Percentiles rank a stretch among this genome's conserved stretches.
These are phyloP conservation scores for Xylaria sp. DNA, from an alignment of 2,329 filamentous ascomycete species.

Conservation along the genomic window DNA sequence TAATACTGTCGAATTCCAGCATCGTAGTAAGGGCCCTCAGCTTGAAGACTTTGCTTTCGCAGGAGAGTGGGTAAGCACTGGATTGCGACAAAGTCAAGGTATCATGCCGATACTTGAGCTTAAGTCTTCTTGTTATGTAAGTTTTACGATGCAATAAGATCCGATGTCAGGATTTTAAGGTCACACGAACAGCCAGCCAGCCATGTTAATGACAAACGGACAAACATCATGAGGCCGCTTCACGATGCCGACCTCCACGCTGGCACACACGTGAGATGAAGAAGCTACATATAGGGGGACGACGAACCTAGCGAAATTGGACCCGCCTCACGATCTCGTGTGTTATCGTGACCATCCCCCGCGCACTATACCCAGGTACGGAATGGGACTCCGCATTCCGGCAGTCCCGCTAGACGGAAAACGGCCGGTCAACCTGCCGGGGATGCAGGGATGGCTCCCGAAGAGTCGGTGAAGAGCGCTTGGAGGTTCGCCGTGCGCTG, in stretches of 20 bases:
- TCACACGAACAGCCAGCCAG: slow-evolving; percentile 23
- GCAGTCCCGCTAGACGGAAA: slow-evolving; percentile 26
- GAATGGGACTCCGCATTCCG: slow-evolving; percentile 28
- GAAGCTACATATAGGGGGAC: not conserved
- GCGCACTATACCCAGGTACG: slow-evolving; percentile 15
- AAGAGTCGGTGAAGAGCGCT: slow-evolving; percentile 33
- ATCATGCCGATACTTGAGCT: not conserved
- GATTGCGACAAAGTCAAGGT: slow-evolving; percentile 2
- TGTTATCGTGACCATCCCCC: slow-evolving; percentile 18
- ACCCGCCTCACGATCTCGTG: slow-evolving; percentile 21
- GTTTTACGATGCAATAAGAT: slow-evolving; percentile 24
- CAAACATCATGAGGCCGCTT: slow-evolving; percentile 3
- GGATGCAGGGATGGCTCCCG: slow-evolving; percentile 30
- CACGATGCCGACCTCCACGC: slow-evolving; percentile 9
- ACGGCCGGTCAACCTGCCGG: slow-evolving; percentile 18
- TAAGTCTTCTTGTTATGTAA: slow-evolving; percentile 25
- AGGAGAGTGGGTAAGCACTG: not conserved
- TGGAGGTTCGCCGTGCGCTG: slow-evolving; percentile 2
- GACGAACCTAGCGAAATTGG: slow-evolving; percentile 4
- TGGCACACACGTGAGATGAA: slow-evolving; percentile 20
- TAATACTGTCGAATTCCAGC: not conserved
- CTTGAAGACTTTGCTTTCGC: not conserved
- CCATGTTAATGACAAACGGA: not conserved
- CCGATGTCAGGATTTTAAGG: not conserved
- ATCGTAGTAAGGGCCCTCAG: not conserved